A percentile compares a stretch with the other conserved stretches of the same genome.
These are phyloP conservation scores for Bombardia bombarda DNA, from an alignment of 495 filamentous ascomycete species.

Conservation along the genomic window DNA sequence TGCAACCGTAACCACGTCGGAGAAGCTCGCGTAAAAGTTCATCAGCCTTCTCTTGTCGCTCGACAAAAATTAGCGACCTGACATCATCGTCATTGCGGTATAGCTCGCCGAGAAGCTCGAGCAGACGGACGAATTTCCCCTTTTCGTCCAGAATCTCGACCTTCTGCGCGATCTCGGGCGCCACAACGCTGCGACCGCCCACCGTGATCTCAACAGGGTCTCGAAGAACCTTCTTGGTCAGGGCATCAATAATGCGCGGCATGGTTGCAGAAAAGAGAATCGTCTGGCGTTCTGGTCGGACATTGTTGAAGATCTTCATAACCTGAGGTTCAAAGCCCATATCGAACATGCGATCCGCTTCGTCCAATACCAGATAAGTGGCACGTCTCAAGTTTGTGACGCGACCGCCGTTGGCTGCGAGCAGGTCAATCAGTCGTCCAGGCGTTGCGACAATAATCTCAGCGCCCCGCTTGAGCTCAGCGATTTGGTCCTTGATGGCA, in stretches of 20 bases:
- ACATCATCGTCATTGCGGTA: conserved; percentile 85
- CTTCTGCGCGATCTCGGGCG: conserved; percentile 89
- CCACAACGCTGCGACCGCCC: conserved; percentile 84
- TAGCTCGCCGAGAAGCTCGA: conserved; percentile 81
- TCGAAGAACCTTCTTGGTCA: conserved; percentile 80
- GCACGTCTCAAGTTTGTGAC: conserved; percentile 86
- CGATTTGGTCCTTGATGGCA: conserved; percentile 97
- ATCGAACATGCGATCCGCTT: conserved; percentile 99
- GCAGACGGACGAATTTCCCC: conserved; percentile 73
- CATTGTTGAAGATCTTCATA: conserved; percentile 88
- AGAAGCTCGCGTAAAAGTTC: conserved; percentile 72
- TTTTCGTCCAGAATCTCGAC: conserved; percentile 82
- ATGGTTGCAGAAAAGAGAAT: conserved; percentile 96
- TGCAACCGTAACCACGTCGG: conserved; percentile 85
- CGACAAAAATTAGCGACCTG: conserved; percentile 85
- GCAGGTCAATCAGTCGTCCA: conserved; percentile 92
- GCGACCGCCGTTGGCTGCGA: conserved; percentile 84
- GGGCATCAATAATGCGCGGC: conserved; percentile 83
- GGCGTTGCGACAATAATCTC: conserved; percentile 95
- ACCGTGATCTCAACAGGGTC: conserved; percentile 88
- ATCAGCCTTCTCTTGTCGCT: conserved; percentile 91
- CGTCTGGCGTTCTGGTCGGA: conserved; percentile 85
- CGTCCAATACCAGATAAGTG: conserved; percentile 90
- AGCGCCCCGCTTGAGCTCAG: conserved; percentile 86
- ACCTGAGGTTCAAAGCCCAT: conserved; percentile 99